Evolutionary conservation across 176 grass and related monocot genomes (phyloP), one percentile per base, ranked within the genome.

Genomic region (Ensete ventricosum): DNA sequence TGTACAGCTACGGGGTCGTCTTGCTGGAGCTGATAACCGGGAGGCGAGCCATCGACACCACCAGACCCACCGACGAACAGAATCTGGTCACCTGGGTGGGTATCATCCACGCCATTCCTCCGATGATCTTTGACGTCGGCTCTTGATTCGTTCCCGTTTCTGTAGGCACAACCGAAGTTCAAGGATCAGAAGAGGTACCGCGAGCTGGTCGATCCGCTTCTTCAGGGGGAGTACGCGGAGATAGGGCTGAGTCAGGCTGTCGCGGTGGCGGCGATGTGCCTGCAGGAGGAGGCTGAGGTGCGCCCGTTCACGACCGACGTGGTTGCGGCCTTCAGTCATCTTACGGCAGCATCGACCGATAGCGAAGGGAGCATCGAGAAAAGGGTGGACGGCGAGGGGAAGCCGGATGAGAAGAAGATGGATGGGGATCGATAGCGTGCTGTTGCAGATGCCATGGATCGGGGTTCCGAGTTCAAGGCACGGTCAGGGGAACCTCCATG

Each of bases 1-100:
- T 99, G 7, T 99, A 94, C 68, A 94, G 86, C 79, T 99, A 87
- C 51, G 95, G 95, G 53, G 90, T 99, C 55, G 80, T 99, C 64
- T 80, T 99, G 73, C 72, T 99, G 11, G 90, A 99, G 82, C 49
- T 99, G 49, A 91, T 94, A 64, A 87, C 95, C 20, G 95, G 90
- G 77, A 81, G 91, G 82, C 81, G 73, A 80, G 95, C 86, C 48
- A 76, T 99, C n/a, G 88, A 99, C 76, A 82, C 81, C 34, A 74
- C 73, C 16, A 87, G 76, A 69, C 76, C 88, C 73, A 20, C 69
- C 54, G 73, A 52, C 7, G 91, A 91, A n/a, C 95, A 99, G 77
- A 77, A 83, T 68, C 74, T 99, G 55, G 86, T 99, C 52, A 82
- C 78, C 43, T 99, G 90, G 95, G 95, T 99, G 91, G 14, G 77